Evolutionary conservation across 2,329 filamentous ascomycete species (phyloP).

Genomic region (Tolypocladium amazonense): DNA sequence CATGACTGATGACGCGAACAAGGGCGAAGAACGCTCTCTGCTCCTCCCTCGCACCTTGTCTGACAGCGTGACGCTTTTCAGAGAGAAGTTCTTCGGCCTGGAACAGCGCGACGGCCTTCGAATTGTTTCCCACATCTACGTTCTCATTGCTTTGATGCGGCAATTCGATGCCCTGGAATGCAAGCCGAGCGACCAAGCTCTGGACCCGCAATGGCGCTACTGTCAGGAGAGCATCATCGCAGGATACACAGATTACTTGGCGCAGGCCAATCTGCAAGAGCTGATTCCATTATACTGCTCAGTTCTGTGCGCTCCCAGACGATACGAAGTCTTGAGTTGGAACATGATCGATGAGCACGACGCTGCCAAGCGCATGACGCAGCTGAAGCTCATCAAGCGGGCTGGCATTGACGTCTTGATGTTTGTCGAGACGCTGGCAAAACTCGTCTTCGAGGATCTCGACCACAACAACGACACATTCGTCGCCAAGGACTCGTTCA

Average conservation of each 20-base stretch:
- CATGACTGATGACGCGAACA: slow-evolving; percentile 14
- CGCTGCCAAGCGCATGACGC: slow-evolving; percentile 50
- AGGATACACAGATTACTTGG: slow-evolving; percentile 71
- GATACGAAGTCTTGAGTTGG: slow-evolving; percentile 61
- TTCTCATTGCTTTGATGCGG: slow-evolving; percentile 57
- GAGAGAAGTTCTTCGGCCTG: slow-evolving; percentile 39
- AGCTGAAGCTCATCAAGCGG: slow-evolving; percentile 65
- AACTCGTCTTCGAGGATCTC: slow-evolving; percentile 38
- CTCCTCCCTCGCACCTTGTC: slow-evolving; percentile 13
- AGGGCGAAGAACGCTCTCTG: slow-evolving; percentile 11
- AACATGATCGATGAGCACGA: slow-evolving; percentile 67
- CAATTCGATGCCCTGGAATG: slow-evolving; percentile 30
- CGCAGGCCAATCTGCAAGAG: slow-evolving; percentile 61
- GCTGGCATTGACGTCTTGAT: slow-evolving; percentile 61
- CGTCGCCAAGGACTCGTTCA: slow-evolving; percentile 35
- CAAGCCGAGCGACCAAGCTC: slow-evolving; percentile 4
- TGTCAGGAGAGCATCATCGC: slow-evolving; percentile 67
- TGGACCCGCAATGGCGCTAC: slow-evolving; percentile 19
- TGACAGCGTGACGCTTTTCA: slow-evolving; percentile 22
- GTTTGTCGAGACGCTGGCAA: slow-evolving; percentile 62
- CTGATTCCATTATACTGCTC: slow-evolving; percentile 84
- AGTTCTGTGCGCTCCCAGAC: slow-evolving; percentile 54
- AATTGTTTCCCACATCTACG: slow-evolving; percentile 55
- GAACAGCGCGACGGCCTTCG: slow-evolving; percentile 55
- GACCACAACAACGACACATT: slow-evolving; percentile 19